Evolutionary conservation across 345 rosid genomes (phyloP), one percentile per base, ranked within the genome.

Genomic region (Lepidium didymum): DNA sequence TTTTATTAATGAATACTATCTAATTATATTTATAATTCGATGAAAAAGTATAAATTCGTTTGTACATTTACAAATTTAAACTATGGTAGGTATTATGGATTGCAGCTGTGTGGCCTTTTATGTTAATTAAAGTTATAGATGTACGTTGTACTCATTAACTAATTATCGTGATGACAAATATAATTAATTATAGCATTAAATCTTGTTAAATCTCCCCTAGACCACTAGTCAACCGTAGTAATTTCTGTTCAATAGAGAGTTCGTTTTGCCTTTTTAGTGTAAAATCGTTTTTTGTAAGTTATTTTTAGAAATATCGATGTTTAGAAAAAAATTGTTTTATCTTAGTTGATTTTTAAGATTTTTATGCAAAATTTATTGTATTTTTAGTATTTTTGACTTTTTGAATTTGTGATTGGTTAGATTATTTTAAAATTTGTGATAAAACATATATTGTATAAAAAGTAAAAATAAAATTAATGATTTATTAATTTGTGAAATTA

Each of bases 61-160:
- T 61, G 12, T 44, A 56, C 36, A 53, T 62, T 29, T 62, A 54
- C 40, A 68, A 53, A 53, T 53, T 46, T 23, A 61, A 41, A 41
- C 10, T 19, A 33, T 60, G 6, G 37, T 38, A 61, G n/a, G 58
- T 54, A 44, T 67, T 45, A 74, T 67, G 73, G 64, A 67, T 61
- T 14, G 73, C 78, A 74, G 73, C 69, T 74, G 62, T 53, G 68
- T 29, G 33, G 4, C 51, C 37, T 53, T 60, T 63, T 60, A 67
- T 61, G 44, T 67, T 61, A 8, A 61, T 54, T 29, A 29, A 61
- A 27, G 37, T 55, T 67, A 74, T 53, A 74, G 25, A 53, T 52
- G 63, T 67, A 56, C 21, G 27, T 46, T 49, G 63, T 42, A 52
- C 51, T 44, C 54, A 37, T 43, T 15, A 14, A 35, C 23, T 43